Percentiles rank a stretch among this genome's conserved stretches.
Conservation (phyloP, 192 early-diverging fungal species). For the Spinellus fusiger region DNA sequence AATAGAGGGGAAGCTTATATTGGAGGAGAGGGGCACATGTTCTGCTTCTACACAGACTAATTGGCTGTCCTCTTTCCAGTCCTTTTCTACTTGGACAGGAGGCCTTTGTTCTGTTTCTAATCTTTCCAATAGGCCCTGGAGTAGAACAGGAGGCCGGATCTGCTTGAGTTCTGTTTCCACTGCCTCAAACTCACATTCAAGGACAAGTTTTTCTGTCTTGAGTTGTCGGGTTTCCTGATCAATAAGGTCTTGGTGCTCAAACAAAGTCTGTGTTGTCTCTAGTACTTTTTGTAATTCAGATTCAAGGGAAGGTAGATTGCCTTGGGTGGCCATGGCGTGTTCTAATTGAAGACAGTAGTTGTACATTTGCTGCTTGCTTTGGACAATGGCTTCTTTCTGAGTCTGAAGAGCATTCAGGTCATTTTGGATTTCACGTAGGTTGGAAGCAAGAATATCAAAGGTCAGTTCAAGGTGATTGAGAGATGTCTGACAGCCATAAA, state of each 20-base stretch:
- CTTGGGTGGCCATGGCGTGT: slow-evolving; percentile 16
- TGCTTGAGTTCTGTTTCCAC: slow-evolving; percentile 33
- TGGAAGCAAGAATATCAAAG: slow-evolving; percentile 48
- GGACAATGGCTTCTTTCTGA: slow-evolving; percentile 29
- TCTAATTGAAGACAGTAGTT: slow-evolving; percentile 37
- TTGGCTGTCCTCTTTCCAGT: slow-evolving; percentile 28
- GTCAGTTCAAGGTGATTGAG: slow-evolving; percentile 43
- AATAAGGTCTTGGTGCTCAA: slow-evolving; percentile 25
- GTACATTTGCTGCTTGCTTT: slow-evolving; percentile 42
- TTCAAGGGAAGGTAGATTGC: too few species aligned
- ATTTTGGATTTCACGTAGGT: slow-evolving; percentile 43
- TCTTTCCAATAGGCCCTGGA: slow-evolving; percentile 38
- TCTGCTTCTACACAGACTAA: slow-evolving; percentile 9
- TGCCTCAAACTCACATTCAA: slow-evolving; percentile 27
- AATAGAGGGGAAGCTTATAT: neutral
- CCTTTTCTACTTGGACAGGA: slow-evolving; percentile 16
- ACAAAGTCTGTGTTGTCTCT: slow-evolving; percentile 30
- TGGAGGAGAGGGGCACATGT: neutral
- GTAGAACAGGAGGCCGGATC: slow-evolving; percentile 38
- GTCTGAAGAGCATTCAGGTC: slow-evolving; percentile 37
- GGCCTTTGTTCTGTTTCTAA: slow-evolving; percentile 21
- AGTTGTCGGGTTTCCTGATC: slow-evolving; percentile 31
- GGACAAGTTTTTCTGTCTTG: slow-evolving; percentile 32
- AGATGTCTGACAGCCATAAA: slow-evolving; percentile 13
- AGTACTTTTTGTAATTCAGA: slow-evolving; percentile 34